Percentiles rank a stretch among this genome's conserved stretches.
Evolutionary conservation across 257 asterid species (phyloP).

Genomic region (Datura wrightii): DNA sequence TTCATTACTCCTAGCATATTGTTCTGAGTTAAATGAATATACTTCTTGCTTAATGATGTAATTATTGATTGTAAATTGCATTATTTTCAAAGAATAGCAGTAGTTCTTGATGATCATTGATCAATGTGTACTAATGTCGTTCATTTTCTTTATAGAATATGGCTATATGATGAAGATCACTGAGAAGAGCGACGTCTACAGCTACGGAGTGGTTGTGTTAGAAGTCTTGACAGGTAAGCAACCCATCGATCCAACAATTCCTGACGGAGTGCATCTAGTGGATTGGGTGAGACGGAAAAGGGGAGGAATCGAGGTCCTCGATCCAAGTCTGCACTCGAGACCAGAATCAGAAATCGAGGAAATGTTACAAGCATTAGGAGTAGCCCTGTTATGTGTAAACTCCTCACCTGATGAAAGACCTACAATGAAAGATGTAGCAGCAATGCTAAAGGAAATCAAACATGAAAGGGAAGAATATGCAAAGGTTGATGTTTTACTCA

Average conservation of each 20-base stretch:
- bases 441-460: constrained; percentile 59
- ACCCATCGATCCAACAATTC: constrained; percentile 60
- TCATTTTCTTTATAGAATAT: constrained; percentile 40
- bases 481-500: constrained; percentile 46
- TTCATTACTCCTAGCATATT: neutral
- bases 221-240: constrained; percentile 58
- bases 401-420: constrained; percentile 56
- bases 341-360: constrained; percentile 53
- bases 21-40: neutral
- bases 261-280: constrained; percentile 50
- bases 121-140: neutral
- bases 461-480: constrained; percentile 55
- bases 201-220: constrained; percentile 54
- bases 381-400: constrained; percentile 50
- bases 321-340: constrained; percentile 39
- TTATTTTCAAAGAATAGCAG: neutral
- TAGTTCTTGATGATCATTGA: constrained; percentile 14
- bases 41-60: neutral
- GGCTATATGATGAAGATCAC: constrained; percentile 60
- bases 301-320: constrained; percentile 46
- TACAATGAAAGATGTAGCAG: constrained; percentile 65
- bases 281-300: constrained; percentile 50
- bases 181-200: constrained; percentile 53
- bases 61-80: neutral
- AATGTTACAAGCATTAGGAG: constrained; percentile 53